These are phyloP conservation scores for Blastomyces silverae DNA, from an alignment of 2,329 filamentous ascomycete species.

Conservation along the genomic window DNA sequence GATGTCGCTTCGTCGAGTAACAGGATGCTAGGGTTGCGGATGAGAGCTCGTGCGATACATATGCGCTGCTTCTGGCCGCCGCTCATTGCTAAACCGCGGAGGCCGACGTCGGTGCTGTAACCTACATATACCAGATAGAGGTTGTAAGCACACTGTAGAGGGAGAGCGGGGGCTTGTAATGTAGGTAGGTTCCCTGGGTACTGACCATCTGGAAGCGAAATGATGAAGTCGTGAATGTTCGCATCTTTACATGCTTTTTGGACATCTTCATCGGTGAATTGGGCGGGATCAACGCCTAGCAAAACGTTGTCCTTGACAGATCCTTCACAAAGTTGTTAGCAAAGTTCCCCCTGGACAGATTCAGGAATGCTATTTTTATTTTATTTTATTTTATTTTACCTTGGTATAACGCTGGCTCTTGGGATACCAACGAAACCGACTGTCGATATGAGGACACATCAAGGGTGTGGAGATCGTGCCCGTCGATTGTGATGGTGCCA, in stretches of 20 bases:
- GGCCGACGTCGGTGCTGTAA: constrained; percentile 45
- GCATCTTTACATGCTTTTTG: constrained; percentile 46
- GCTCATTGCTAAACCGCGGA: constrained; percentile 45
- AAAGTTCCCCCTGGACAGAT: background rate
- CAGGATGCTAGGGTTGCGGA: constrained; percentile 48
- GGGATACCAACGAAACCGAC: constrained; percentile 34
- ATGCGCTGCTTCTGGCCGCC: constrained; percentile 54
- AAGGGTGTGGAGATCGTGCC: constrained; percentile 28
- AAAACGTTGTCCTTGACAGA: constrained; percentile 44
- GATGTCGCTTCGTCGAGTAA: constrained; percentile 56
- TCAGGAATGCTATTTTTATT: no score
- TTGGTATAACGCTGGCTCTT: constrained; percentile 43
- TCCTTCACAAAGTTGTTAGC: constrained; percentile 18
- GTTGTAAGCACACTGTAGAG: background rate
- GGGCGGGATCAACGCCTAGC: constrained; percentile 39
- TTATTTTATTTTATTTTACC: constrained; percentile 26
- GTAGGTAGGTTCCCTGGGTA: background rate
- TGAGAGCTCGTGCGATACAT: constrained; percentile 50
- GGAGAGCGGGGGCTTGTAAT: background rate
- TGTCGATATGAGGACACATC: constrained; percentile 30
- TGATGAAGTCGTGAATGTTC: constrained; percentile 50
- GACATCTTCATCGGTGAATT: constrained; percentile 37
- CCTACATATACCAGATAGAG: constrained; percentile 21
- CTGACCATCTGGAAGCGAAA: constrained; percentile 44
- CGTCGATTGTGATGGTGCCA: constrained; percentile 37